Evolutionary conservation across 73 alveolate genomes (phyloP).

Genomic region (Blepharisma japonicum): DNA sequence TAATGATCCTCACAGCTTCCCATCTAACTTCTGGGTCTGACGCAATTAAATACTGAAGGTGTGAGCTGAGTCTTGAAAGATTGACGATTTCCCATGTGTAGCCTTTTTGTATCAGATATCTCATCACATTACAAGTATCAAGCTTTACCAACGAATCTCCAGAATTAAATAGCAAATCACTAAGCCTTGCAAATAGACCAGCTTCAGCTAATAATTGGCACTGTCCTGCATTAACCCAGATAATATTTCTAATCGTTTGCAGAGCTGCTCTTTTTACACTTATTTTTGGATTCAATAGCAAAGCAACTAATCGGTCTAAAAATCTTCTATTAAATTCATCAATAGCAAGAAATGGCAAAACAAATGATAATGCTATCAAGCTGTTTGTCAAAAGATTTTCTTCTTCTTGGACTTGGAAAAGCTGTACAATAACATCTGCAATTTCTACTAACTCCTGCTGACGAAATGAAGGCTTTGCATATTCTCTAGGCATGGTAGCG

Average conservation of each 20-base stretch:
- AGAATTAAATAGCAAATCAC: not conserved
- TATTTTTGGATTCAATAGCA: not conserved
- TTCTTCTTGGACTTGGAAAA: constrained; percentile 1
- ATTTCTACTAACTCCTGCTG: not conserved
- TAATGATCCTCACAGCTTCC: constrained; percentile 3
- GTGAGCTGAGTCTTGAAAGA: not conserved
- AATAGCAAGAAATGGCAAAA: not conserved
- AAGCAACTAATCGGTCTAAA: not conserved
- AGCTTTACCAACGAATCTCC: not conserved
- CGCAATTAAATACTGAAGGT: not conserved
- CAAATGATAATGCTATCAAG: not conserved
- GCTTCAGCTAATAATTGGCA: not conserved
- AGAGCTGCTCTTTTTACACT: constrained; percentile 1
- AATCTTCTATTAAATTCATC: not conserved
- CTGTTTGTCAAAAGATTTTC: not conserved
- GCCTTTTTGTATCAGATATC: constrained; percentile 2
- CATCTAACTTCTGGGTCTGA: not conserved
- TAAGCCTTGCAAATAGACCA: not conserved
- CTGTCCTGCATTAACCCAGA: not conserved
- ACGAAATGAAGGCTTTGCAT: not conserved
- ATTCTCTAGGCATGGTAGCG: constrained; percentile 7
- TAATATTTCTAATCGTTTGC: not conserved
- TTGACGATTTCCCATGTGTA: not conserved
- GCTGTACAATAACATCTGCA: not conserved
- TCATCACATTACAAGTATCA: not conserved